These are phyloP conservation scores for Wallacemonas sp. DNA, from an alignment of 208 protist species.

Conservation along the genomic window DNA sequence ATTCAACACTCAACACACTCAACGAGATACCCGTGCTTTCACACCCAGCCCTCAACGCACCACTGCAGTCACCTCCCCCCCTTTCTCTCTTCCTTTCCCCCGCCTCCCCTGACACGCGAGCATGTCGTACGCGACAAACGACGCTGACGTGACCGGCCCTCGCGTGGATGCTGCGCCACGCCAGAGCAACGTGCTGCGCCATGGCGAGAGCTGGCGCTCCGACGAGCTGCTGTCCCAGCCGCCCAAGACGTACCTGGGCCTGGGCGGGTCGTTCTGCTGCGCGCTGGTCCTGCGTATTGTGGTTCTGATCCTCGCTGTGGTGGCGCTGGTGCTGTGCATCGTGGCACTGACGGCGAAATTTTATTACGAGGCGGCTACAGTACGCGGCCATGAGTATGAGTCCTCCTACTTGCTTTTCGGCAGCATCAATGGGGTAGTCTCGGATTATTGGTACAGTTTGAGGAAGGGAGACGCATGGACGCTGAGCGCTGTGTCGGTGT, in stretches of 20 bases:
- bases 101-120: no score
- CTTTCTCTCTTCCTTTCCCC: no score
- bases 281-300: not conserved
- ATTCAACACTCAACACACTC: no score
- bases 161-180: no score
- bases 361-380: not conserved
- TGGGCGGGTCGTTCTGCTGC: not conserved
- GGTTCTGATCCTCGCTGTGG: not conserved
- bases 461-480: not conserved
- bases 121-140: no score
- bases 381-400: not conserved
- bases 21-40: no score
- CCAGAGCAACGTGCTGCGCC: not conserved
- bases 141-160: no score
- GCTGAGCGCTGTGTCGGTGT: not conserved
- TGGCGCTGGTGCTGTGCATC: constrained; percentile 10
- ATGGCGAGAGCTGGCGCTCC: not conserved
- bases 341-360: not conserved
- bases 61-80: no score
- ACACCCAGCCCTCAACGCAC: no score
- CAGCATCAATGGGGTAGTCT: not conserved
- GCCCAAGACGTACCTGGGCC: constrained; percentile 1
- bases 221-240: no score
- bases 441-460: not conserved
- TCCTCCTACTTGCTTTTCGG: not conserved